Conservation (phyloP, 805 yeast genomes). For the Wickerhamomyces ciferrii region DNA sequence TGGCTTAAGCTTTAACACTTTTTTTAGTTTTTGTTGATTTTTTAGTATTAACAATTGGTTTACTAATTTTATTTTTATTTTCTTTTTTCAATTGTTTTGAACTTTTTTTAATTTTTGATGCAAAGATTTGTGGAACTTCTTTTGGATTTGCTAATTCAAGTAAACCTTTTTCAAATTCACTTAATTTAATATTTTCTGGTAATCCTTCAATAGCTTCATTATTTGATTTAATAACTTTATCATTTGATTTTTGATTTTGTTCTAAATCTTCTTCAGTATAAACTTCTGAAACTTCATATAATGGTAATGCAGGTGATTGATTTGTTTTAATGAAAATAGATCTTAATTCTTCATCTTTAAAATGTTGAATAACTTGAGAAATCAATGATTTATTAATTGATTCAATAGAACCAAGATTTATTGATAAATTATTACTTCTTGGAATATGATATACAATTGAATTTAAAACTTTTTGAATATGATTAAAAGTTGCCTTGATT, state of each 20-base stretch:
- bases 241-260: background rate
- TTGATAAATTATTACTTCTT: slow-evolving; percentile 60
- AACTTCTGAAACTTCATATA: slow-evolving; percentile 58
- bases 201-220: slow-evolving; percentile 23
- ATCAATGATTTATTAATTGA: slow-evolving; percentile 42
- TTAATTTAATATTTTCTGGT: slow-evolving; percentile 36
- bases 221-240: background rate
- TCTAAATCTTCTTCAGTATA: slow-evolving; percentile 29
- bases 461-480: slow-evolving; percentile 50
- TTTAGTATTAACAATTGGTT: background rate
- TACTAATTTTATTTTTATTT: slow-evolving; percentile 1
- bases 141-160: slow-evolving; percentile 80
- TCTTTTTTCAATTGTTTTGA: slow-evolving; percentile 18
- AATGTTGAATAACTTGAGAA: slow-evolving; percentile 43
- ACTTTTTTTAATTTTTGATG: slow-evolving; percentile 44
- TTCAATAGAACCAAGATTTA: slow-evolving; percentile 58
- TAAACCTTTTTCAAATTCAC: slow-evolving; percentile 70
- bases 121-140: slow-evolving; percentile 56
- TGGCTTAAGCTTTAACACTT: background rate
- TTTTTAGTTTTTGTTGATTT: background rate
- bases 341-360: slow-evolving; percentile 42
- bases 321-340: slow-evolving; percentile 61
- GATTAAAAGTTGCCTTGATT: slow-evolving; percentile 46
- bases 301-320: slow-evolving; percentile 78
- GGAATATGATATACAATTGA: slow-evolving; percentile 65